Evolutionary conservation across 2,329 filamentous ascomycete genomes (phyloP), one percentile per base, ranked within the genome.

Genomic region (Diaporthe humulicola): DNA sequence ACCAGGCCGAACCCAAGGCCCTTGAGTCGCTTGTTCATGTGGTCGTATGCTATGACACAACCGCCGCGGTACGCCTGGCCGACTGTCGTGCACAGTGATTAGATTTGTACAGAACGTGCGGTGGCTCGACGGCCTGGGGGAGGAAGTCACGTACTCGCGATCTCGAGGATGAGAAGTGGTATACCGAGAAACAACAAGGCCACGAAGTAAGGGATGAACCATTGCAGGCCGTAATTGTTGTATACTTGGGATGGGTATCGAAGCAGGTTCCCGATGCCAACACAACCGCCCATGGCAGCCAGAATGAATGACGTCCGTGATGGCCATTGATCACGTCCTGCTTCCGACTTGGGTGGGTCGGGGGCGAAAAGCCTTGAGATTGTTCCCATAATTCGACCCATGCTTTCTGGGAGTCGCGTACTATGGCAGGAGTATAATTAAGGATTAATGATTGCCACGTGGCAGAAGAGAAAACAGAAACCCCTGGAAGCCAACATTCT

Each of bases 231-330:
- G 17, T 64, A 64, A 25, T 45, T 64, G 38, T 64, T 64, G 40
- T 45, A 64, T 28, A 64, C 60, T n/a, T 64, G 60, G 14, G 38
- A 64, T 45, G 60, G 38, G 25, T 64, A 64, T 30, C 60, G 60
- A 22, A 64, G 38, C 40, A 64, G n/a, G 40, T 64, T 64, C 4
- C 38, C 60, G n/a, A 64, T 64, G 17, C 60, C 60, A 4, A 64
- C 40, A 64, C 60, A 64, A 15, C 60, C 60, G 19, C 60, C 38
- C 60, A 64, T 64, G 25, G 60, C 60, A 7, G 60, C 60, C 17
- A 64, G 40, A 12, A 64, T 64, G 10, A 64, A 64, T 14, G 60
- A 64, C 1, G 60, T 45, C 28, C 60, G 15, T 2, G 60, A 30
- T 0, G 60, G 60, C 60, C 38, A 45, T 64, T 64, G 60, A 5